Base-by-base conservation (phyloP, 441 rosid species). In the Gossypium gossypioides region DNA sequence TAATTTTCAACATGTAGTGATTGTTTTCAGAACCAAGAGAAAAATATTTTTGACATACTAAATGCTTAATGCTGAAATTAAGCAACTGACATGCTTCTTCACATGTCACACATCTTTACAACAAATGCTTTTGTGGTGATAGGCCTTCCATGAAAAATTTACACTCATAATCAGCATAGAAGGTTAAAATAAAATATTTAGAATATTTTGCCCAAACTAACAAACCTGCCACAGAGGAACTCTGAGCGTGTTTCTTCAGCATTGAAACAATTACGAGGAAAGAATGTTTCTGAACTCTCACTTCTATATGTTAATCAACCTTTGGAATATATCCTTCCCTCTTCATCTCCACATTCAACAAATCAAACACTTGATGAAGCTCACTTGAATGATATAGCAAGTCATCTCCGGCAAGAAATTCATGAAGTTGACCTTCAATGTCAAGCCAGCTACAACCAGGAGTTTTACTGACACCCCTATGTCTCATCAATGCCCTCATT, bases 381-480 rank as follows among this genome's bases (percentile, higher is more conserved):
- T 83, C 82, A 57, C 60, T 15, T 37, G 76, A 74, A 75, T 71
- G 40, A 75, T 74, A 61, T 18, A 60, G 78, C 44, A 83, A n/a
- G 56, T 52, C 75, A 62, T 83, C 88, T 59, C 98, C 90, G 1
- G 96, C 90, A 71, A 71, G 89, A 81, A 91, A 92, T 78, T 90
- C 95, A 64, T 79, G 81, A 46, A 83, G 72, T 74, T 80, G 83
- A 72, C 76, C 77, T 55, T 81, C 77, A 19, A 86, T 82, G 71
- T 83, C 96, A 13, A 91, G 79, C 98, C 98, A 88, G 80, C 89
- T 85, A 74, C 89, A 88, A 8, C 89, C 89, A 8, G 89, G 88
- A 55, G 86, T 84, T 80, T 93, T 93, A 29, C 71, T 63, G 29
- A 93, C 83, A 42, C 94, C 92, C 68, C 79, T 81, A 25, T 80